Conservation (phyloP, 805 yeast species). For the Myxozyma vanderwaltii region DNA sequence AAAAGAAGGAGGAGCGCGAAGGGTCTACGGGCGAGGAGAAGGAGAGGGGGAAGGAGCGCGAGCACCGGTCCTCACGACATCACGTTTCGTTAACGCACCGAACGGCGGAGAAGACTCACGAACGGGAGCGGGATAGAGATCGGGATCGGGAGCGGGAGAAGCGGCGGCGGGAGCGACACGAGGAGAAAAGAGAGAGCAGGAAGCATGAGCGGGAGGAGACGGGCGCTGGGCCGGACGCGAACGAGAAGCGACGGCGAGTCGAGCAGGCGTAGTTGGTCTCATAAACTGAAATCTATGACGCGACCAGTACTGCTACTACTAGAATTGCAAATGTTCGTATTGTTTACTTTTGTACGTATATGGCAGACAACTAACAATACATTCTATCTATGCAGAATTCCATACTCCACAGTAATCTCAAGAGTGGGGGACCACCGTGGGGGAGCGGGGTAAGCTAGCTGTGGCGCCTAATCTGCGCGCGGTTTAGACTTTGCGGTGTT, state of each 20-base stretch:
- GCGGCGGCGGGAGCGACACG: constrained; percentile 17
- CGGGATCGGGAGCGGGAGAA: constrained; percentile 6
- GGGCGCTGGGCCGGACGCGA: background rate
- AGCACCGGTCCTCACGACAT: background rate
- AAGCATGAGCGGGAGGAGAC: constrained; percentile 20
- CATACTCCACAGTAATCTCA: too few relatives aligned
- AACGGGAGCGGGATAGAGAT: constrained; percentile 11
- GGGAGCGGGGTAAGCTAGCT: too few relatives aligned
- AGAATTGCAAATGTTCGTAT: too few relatives aligned
- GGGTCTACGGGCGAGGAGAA: constrained; percentile 13
- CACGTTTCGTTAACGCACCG: background rate
- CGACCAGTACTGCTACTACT: too few relatives aligned
- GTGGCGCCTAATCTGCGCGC: too few relatives aligned
- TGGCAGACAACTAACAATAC: too few relatives aligned
- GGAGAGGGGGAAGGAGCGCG: constrained; percentile 19
- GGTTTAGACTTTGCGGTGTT: too few relatives aligned
- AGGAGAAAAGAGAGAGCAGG: background rate
- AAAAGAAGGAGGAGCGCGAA: constrained; percentile 24
- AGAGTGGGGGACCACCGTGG: too few relatives aligned
- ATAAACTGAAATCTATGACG: too few relatives aligned
- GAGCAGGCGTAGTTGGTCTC: too few relatives aligned
- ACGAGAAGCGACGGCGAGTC: background rate
- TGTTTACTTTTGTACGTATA: too few relatives aligned
- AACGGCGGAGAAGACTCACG: background rate
- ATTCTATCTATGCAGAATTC: too few relatives aligned